Conservation (phyloP, 2,329 filamentous ascomycete genomes). For the Laburnicola sp. region DNA sequence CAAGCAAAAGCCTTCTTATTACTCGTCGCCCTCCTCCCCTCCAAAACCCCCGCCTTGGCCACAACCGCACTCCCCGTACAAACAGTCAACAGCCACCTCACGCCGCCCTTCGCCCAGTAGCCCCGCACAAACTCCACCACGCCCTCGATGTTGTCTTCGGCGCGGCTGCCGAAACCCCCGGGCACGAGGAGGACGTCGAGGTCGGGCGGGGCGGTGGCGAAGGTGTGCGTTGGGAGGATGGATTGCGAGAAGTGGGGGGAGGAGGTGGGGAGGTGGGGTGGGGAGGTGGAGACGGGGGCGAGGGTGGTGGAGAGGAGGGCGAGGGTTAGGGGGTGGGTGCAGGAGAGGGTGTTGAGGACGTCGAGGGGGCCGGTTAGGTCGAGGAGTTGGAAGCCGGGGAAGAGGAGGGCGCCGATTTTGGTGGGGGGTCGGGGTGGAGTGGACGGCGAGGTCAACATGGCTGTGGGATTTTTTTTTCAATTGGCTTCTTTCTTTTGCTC, state of each 20-base stretch:
- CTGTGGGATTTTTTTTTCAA: neutral
- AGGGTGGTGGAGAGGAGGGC: conserved; percentile 40
- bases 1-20: conserved; percentile 63
- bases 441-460: too few relatives aligned
- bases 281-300: conserved; percentile 38
- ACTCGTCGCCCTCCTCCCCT: conserved; percentile 64
- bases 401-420: conserved; percentile 40
- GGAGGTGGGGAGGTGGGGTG: conserved; percentile 8
- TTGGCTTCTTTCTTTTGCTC: neutral
- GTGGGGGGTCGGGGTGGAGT: conserved; percentile 23
- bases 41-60: conserved; percentile 62
- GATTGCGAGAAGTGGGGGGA: conserved; percentile 36
- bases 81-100: conserved; percentile 64
- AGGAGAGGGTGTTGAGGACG: conserved; percentile 47
- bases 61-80: conserved; percentile 67
- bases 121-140: conserved; percentile 53
- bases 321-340: conserved; percentile 30
- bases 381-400: conserved; percentile 45
- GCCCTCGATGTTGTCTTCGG: conserved; percentile 33
- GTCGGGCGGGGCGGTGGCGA: conserved; percentile 52
- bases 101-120: conserved; percentile 51
- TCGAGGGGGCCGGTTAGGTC: conserved; percentile 52
- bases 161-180: conserved; percentile 58
- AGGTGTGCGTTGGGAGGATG: conserved; percentile 59
- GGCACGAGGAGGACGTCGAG: conserved; percentile 69